Evolutionary conservation across 345 rosid species (phyloP).

Genomic region (Syzygium oleosum): DNA sequence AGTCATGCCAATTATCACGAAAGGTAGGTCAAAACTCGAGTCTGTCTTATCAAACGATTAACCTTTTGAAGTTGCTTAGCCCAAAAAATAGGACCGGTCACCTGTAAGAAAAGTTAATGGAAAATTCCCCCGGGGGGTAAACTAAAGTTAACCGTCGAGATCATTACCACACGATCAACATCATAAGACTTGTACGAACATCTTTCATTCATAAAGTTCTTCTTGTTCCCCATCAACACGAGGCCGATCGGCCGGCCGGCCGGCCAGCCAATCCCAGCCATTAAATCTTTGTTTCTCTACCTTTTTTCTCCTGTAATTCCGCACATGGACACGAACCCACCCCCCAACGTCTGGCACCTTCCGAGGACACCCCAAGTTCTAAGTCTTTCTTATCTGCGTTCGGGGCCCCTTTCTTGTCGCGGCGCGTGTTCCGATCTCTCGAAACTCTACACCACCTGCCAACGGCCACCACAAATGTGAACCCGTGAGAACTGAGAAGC

Average conservation of each 20-base stretch:
- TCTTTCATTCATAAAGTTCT: not conserved
- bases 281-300: not conserved
- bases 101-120: not conserved
- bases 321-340: not conserved
- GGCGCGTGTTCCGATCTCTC: not conserved
- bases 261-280: not conserved
- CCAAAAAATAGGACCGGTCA: not conserved
- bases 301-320: not conserved
- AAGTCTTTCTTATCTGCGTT: not conserved
- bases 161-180: not conserved
- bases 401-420: not conserved
- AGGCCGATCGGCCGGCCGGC: not conserved
- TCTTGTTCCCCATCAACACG: not conserved
- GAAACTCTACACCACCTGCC: not conserved
- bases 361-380: not conserved
- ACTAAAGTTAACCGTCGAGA: not conserved
- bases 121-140: not conserved
- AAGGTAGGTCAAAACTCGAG: not conserved
- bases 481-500: not conserved
- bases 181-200: not conserved
- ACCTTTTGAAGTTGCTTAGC: not conserved
- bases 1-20: no score
- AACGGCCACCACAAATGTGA: not conserved
- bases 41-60: not conserved
- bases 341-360: not conserved